Percentiles rank a stretch among this genome's conserved stretches.
Evolutionary conservation across 306 rosid species (phyloP).

Genomic region (Begonia fuchsioides): DNA sequence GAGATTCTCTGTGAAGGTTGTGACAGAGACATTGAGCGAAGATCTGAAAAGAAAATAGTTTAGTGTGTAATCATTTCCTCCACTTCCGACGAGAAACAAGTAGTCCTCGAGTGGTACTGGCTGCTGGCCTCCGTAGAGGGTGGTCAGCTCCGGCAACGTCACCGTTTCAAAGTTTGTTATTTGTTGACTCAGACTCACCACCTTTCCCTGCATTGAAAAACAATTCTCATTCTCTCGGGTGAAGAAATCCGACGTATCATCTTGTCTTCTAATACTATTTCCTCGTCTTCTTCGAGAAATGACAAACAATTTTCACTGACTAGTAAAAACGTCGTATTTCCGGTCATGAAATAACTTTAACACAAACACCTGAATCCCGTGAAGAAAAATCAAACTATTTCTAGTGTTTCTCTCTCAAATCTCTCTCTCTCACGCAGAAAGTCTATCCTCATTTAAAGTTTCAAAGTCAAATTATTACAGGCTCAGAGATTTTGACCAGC

Average conservation of each 20-base stretch:
- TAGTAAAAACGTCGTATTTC: not conserved
- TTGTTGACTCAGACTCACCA: constrained; percentile 20
- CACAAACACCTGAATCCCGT: too few species aligned
- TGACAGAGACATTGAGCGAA: constrained; percentile 1
- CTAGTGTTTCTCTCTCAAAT: too few species aligned
- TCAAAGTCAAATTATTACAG: too few species aligned
- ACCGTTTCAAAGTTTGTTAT: constrained; percentile 25
- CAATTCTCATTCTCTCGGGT: constrained; percentile 1
- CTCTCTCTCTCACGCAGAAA: too few species aligned
- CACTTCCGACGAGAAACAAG: constrained; percentile 34
- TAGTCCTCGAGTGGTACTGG: constrained; percentile 9
- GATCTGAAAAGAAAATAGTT: constrained; percentile 21
- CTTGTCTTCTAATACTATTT: too few species aligned
- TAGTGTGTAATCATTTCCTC: constrained; percentile 33
- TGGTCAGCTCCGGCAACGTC: constrained; percentile 24
- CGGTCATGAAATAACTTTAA: too few species aligned
- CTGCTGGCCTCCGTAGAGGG: not conserved
- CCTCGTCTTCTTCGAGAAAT: not conserved
- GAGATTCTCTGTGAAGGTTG: constrained; percentile 20
- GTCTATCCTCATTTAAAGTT: too few species aligned
- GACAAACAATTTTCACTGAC: not conserved
- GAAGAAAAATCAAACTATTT: too few species aligned
- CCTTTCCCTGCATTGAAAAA: constrained; percentile 17
- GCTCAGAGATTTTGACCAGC: too few species aligned
- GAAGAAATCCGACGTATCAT: not conserved